Percentiles rank a stretch among this genome's conserved stretches.
Evolutionary conservation across 208 protist genomes (phyloP).

Genomic region (Crithidia expoeki): DNA sequence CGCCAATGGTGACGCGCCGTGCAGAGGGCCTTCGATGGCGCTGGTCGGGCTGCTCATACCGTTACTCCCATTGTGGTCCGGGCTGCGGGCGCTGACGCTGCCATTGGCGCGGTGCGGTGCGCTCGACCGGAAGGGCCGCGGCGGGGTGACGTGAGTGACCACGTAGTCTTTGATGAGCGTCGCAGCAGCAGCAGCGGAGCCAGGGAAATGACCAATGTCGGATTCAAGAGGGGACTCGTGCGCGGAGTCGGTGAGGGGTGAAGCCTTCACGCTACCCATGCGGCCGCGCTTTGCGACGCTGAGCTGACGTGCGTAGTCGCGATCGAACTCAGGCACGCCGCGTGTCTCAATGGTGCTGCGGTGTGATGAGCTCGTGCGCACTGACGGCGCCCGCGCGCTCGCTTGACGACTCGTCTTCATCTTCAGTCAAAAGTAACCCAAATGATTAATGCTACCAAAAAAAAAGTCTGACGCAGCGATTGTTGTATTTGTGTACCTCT

Average conservation of each 20-base stretch:
- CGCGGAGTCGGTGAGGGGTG: conserved; percentile 10
- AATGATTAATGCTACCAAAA: too few species aligned
- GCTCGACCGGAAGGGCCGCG: conserved; percentile 6
- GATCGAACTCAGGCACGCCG: conserved; percentile 60
- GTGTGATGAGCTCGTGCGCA: conserved; percentile 55
- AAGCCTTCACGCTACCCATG: conserved; percentile 26
- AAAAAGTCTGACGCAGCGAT: too few species aligned
- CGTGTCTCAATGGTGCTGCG: conserved; percentile 67
- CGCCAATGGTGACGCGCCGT: too few species aligned
- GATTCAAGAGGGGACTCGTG: background rate
- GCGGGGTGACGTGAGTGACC: conserved; percentile 32
- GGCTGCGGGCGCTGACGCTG: background rate
- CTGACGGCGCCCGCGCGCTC: conserved; percentile 14
- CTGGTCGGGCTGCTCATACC: background rate
- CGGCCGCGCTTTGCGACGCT: conserved; percentile 48
- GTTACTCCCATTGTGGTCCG: background rate
- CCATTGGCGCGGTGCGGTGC: background rate
- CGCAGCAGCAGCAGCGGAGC: conserved; percentile 17
- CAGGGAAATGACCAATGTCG: conserved; percentile 9
- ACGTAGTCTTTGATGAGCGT: conserved; percentile 41
- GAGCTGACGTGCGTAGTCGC: conserved; percentile 54
- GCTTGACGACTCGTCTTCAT: conserved; percentile 7
- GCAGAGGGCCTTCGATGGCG: background rate
- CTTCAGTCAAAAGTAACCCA: background rate
- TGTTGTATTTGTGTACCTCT: too few species aligned